phyloP scores from a whole-genome alignment of 2,329 filamentous ascomycete genomes.

The Exserohilum turcica region DNA sequence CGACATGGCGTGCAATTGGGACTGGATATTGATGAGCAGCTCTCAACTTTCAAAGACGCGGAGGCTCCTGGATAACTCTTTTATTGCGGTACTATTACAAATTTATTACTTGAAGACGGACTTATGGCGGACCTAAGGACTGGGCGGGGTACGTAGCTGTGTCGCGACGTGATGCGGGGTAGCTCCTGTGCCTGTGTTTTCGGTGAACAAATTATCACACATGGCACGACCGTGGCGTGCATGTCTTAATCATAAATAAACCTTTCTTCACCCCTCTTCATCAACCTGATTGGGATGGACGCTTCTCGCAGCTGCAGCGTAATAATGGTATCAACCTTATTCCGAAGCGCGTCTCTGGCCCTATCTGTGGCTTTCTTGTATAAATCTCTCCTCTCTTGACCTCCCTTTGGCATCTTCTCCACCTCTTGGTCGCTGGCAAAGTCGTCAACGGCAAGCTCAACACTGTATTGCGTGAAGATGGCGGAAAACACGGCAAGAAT shows the following conservation, averaged over 20 bases:
- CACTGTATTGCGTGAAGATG: conserved; percentile 63
- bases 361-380: conserved; percentile 67
- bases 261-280: conserved; percentile 71
- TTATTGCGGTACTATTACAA: conserved; percentile 2
- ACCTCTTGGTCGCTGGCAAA: conserved; percentile 51
- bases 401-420: conserved; percentile 43
- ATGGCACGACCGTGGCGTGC: not conserved
- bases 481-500: conserved; percentile 59
- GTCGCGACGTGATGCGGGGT: conserved; percentile 29
- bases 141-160: conserved; percentile 23
- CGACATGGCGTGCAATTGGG: conserved; percentile 25
- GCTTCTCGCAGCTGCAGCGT: conserved; percentile 70
- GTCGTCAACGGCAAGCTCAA: conserved; percentile 69
- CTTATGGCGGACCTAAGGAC: conserved; percentile 1
- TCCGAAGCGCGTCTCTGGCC: conserved; percentile 58
- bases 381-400: conserved; percentile 58
- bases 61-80: not conserved
- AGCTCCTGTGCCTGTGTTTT: conserved; percentile 12
- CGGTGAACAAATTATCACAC: not conserved
- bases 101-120: not conserved
- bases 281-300: conserved; percentile 69
- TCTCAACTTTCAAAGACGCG: not conserved
- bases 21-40: not conserved
- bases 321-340: conserved; percentile 65
- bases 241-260: conserved; percentile 55